Base-by-base conservation (phyloP, 371 early-diverging fungal genomes). In the Fennellomyces sp. region DNA sequence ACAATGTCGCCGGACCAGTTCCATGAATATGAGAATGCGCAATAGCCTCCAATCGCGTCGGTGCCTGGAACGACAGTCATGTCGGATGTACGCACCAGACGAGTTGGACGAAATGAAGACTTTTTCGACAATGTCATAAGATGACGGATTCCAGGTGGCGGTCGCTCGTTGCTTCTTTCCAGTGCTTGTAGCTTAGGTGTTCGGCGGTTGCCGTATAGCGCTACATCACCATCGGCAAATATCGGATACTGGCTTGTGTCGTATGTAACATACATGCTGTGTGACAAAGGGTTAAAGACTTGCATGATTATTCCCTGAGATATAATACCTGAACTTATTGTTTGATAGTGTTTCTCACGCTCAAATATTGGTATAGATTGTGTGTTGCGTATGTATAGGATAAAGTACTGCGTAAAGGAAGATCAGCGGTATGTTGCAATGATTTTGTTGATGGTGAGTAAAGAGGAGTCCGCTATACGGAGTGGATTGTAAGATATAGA, bases 1-100 rank as follows among this genome's bases (percentile, higher is more conserved):
- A 45, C 45, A 21, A 45, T 45, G n/a, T 45, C 45, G 12, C 45
- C 45, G 1, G 45, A 45, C 45, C 45, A 45, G n/a, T 45, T 45
- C 45, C 45, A 45, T 23, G 45, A 8, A n/a, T 45, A 45, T 8
- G 45, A 45, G 23, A 45, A 25, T 15, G 45, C 45, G n/a, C 45
- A 45, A 21, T 45, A 45, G 21, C 45, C 45, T 21, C 23, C 8
- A n/a, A 7, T 17, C 12, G 45, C 45, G 17, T 45, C 45, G 17
- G 45, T 45, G 4, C 45, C 45, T 45, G 45, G 45, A 6, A 45
- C 45, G n/a, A 45, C 23, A 4, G 45, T 21, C 45, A 45, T 45
- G n/a, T 45, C 45, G 8, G 45, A 45, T 45, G n/a, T 21, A 21
- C 45, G 45, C 4, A 45, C 45, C 3, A 45, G 45, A n/a, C 21